phyloP scores from a whole-genome alignment of 352 stramenopile genomes.

The Pythium biforme region DNA sequence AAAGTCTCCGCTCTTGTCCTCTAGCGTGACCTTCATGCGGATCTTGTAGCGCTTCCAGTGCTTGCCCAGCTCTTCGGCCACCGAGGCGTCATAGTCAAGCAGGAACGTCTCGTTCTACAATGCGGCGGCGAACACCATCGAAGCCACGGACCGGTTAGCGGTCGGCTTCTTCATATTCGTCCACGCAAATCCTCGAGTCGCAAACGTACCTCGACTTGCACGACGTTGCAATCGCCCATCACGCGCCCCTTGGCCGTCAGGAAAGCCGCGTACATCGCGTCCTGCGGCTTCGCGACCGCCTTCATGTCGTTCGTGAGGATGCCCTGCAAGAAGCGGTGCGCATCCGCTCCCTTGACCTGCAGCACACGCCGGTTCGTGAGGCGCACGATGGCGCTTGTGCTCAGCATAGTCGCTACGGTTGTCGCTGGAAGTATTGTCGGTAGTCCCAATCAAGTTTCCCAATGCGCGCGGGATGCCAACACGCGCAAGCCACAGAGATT shows the following conservation, averaged over 20 bases:
- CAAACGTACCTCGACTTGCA: slow-evolving; percentile 51
- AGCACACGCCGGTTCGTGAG: slow-evolving; percentile 57
- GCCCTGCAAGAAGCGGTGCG: slow-evolving; percentile 73
- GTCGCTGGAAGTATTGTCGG: neutral
- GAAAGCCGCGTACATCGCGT: slow-evolving; percentile 78
- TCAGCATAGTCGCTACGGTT: slow-evolving; percentile 28
- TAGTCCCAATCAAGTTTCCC: neutral
- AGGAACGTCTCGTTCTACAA: slow-evolving; percentile 61
- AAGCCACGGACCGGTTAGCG: neutral
- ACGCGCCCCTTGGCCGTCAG: slow-evolving; percentile 78
- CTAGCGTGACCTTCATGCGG: slow-evolving; percentile 77
- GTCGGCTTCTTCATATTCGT: neutral
- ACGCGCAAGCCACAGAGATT: neutral
- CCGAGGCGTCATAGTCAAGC: slow-evolving; percentile 64
- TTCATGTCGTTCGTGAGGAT: slow-evolving; percentile 88
- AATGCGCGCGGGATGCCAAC: too few relatives aligned
- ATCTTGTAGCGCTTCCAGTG: slow-evolving; percentile 89
- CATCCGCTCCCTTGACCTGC: slow-evolving; percentile 71
- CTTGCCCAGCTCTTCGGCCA: slow-evolving; percentile 63
- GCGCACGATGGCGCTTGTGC: slow-evolving; percentile 40
- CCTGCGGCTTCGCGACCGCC: slow-evolving; percentile 38
- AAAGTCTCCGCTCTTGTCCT: slow-evolving; percentile 61
- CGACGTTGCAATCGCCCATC: slow-evolving; percentile 73
- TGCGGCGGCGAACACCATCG: slow-evolving; percentile 2
- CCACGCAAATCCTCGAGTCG: too few relatives aligned